Percentiles rank a stretch among this genome's conserved stretches.
Evolutionary conservation across 225 moss, liverwort and hornwort genomes (phyloP).

Genomic region (Marchantia polymorpha): DNA sequence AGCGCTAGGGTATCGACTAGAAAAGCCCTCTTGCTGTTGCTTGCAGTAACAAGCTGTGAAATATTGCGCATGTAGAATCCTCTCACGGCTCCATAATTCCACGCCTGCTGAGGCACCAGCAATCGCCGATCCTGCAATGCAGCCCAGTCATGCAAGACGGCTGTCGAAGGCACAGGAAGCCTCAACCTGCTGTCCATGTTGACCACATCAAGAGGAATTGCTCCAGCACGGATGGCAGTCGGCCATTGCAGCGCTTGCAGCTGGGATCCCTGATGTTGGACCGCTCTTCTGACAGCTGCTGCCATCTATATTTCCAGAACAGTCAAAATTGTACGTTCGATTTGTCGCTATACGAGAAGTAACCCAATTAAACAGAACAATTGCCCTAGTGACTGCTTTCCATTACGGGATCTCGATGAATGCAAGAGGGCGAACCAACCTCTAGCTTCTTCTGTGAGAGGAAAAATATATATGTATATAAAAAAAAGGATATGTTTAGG

Average conservation of each 20-base stretch:
- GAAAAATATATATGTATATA: too few relatives aligned
- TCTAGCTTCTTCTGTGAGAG: neutral
- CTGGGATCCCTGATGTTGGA: constrained; percentile 61
- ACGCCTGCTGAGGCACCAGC: constrained; percentile 51
- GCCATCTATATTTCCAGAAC: constrained; percentile 42
- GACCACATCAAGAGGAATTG: constrained; percentile 49
- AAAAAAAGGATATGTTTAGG: neutral
- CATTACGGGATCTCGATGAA: neutral
- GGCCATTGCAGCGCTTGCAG: constrained; percentile 68
- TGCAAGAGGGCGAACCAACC: neutral
- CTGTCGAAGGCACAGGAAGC: constrained; percentile 34
- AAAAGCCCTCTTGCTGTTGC: constrained; percentile 85
- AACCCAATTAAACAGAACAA: neutral
- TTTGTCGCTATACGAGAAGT: neutral
- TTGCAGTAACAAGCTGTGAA: constrained; percentile 86
- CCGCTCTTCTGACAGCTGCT: constrained; percentile 64
- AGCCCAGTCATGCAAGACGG: constrained; percentile 47
- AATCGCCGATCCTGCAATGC: constrained; percentile 56
- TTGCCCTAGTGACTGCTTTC: neutral
- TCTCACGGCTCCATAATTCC: constrained; percentile 79
- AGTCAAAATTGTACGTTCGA: neutral
- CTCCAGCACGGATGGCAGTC: constrained; percentile 39
- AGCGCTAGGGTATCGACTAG: constrained; percentile 93
- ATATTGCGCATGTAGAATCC: constrained; percentile 86
- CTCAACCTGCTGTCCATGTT: constrained; percentile 52